phyloP scores from a whole-genome alignment of 345 rosid genomes.

The Salix arbutifolia region DNA sequence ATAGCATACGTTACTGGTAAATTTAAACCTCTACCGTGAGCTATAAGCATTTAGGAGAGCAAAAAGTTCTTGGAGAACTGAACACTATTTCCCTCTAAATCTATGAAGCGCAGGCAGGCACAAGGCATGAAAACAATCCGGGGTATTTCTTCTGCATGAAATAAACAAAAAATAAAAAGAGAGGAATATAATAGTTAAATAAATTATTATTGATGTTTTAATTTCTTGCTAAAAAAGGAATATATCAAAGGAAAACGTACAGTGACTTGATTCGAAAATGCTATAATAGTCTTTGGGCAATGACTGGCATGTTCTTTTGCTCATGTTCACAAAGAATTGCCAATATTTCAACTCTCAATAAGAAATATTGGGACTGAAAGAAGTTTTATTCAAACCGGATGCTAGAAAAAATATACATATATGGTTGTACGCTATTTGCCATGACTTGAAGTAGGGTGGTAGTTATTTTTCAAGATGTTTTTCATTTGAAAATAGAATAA shows the following conservation, averaged over 20 bases:
- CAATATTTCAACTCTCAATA: neutral
- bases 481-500: no score
- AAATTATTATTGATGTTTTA: neutral
- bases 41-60: no score
- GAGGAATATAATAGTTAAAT: neutral
- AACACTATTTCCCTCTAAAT: neutral
- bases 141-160: constrained; percentile 20
- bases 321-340: neutral
- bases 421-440: no score
- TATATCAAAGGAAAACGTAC: neutral
- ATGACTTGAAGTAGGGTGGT: no score
- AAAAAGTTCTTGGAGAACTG: no score
- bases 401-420: no score
- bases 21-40: no score
- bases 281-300: neutral
- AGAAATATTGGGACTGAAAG: neutral
- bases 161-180: neutral
- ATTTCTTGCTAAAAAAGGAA: neutral
- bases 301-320: neutral
- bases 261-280: neutral
- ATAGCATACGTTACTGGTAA: no score
- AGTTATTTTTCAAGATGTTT: no score
- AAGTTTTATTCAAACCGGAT: neutral
- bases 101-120: constrained; percentile 20
- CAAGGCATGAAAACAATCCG: constrained; percentile 25